Percentiles rank a stretch among this genome's conserved stretches.
These are phyloP conservation scores for Microdochium bolleyi DNA, from an alignment of 2,329 filamentous ascomycete genomes.

Conservation along the genomic window DNA sequence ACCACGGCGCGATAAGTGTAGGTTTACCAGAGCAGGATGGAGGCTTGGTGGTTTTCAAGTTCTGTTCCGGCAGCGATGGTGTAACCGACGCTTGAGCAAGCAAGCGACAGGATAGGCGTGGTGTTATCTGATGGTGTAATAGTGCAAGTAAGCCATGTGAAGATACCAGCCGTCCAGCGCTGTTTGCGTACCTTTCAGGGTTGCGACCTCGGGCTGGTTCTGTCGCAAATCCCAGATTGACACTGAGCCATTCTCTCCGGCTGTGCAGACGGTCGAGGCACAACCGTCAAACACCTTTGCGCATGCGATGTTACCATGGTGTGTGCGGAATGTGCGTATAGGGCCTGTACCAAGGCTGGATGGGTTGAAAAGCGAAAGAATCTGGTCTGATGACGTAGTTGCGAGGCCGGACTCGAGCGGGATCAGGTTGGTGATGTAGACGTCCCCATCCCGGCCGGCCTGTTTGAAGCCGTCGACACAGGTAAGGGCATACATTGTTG, in stretches of 20 bases:
- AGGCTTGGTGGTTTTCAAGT: slow-evolving; percentile 53
- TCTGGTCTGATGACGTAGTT: slow-evolving; percentile 62
- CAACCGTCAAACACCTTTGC: slow-evolving; percentile 46
- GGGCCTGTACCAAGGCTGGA: slow-evolving; percentile 43
- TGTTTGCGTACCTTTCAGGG: slow-evolving; percentile 34
- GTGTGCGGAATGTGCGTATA: slow-evolving; percentile 36
- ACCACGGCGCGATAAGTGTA: background rate
- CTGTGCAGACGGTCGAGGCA: slow-evolving; percentile 53
- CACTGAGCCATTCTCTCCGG: slow-evolving; percentile 63
- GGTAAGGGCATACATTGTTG: slow-evolving; percentile 31
- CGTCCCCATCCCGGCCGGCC: slow-evolving; percentile 24
- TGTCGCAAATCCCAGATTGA: slow-evolving; percentile 58
- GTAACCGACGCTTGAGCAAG: slow-evolving; percentile 47
- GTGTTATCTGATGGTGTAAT: slow-evolving; percentile 27
- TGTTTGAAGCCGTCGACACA: slow-evolving; percentile 30
- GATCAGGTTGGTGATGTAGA: slow-evolving; percentile 52
- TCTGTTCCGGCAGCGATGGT: slow-evolving; percentile 68
- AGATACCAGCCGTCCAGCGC: slow-evolving; percentile 16
- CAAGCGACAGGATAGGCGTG: slow-evolving; percentile 55
- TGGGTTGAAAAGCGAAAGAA: slow-evolving; percentile 58
- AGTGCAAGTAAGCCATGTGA: slow-evolving; percentile 9
- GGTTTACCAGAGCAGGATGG: slow-evolving; percentile 51
- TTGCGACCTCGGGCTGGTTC: slow-evolving; percentile 31
- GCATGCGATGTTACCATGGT: slow-evolving; percentile 57
- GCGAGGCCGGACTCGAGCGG: slow-evolving; percentile 44